These are phyloP conservation scores for Cystobasidium slooffiae DNA, from an alignment of 1,284 basidiomycete genomes.

Conservation along the genomic window DNA sequence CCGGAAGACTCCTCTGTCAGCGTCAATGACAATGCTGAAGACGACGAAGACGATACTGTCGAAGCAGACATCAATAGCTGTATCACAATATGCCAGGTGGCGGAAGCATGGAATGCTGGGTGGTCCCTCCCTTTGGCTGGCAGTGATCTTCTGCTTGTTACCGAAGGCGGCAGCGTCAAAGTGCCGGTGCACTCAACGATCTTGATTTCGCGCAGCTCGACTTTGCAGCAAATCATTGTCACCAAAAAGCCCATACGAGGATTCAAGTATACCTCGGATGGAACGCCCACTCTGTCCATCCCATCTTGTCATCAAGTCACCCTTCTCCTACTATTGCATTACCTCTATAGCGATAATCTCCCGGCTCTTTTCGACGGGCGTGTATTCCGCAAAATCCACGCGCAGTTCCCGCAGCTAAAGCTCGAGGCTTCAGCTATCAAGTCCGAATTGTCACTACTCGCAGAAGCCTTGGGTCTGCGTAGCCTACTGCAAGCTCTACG, in stretches of 20 bases:
- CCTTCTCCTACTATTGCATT: conserved; percentile 76
- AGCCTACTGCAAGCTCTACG: conserved; percentile 30
- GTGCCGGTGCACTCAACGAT: conserved; percentile 72
- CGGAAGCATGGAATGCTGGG: conserved; percentile 54
- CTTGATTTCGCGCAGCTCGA: conserved; percentile 66
- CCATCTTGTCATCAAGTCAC: conserved; percentile 55
- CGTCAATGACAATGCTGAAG: conserved; percentile 46
- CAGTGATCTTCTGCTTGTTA: conserved; percentile 67
- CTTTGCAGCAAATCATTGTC: conserved; percentile 60
- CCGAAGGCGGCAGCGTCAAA: conserved; percentile 54
- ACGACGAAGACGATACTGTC: conserved; percentile 52
- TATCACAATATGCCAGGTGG: conserved; percentile 59
- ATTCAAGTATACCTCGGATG: conserved; percentile 7
- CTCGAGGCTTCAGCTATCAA: conserved; percentile 62
- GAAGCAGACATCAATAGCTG: conserved; percentile 63
- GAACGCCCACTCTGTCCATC: conserved; percentile 16
- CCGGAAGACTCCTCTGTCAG: neutral
- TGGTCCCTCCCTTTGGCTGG: conserved; percentile 58
- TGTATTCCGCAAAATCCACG: conserved; percentile 61
- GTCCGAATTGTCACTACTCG: conserved; percentile 66
- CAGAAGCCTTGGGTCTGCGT: conserved; percentile 61
- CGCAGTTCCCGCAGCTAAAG: conserved; percentile 37
- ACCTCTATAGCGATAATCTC: conserved; percentile 84
- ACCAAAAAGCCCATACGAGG: conserved; percentile 52
- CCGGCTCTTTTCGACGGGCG: conserved; percentile 84